Percentiles rank a stretch among this genome's conserved stretches.
phyloP scores from a whole-genome alignment of 306 rosid genomes.

The Arachis stenosperma region DNA sequence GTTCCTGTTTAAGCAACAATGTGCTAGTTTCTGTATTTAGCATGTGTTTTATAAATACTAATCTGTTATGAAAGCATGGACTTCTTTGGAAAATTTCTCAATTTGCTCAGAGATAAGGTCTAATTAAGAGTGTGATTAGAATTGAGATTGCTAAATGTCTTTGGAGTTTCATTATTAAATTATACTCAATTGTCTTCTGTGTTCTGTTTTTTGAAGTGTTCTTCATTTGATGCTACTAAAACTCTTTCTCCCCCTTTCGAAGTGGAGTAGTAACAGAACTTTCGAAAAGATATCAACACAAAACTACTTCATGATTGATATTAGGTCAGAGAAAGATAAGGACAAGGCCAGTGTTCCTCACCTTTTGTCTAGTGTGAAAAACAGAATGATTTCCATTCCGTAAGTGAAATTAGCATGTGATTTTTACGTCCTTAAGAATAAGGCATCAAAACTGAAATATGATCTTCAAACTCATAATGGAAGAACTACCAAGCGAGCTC shows the following conservation, averaged over 20 bases:
- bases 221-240: no score
- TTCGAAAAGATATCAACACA: constrained; percentile 73
- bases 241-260: constrained; percentile 39
- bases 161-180: no score
- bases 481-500: constrained; percentile 85
- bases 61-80: no score
- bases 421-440: background rate
- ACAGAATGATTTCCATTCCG: constrained; percentile 78
- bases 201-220: no score
- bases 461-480: constrained; percentile 61
- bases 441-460: background rate
- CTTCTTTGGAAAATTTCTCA: no score
- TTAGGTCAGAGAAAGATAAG: constrained; percentile 89
- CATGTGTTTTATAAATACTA: no score
- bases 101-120: no score
- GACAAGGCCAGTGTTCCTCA: constrained; percentile 88
- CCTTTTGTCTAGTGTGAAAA: constrained; percentile 82
- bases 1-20: no score
- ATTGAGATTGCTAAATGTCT: background rate
- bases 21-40: no score
- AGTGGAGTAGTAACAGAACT: constrained; percentile 83
- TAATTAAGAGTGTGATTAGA: background rate
- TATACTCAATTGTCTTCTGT: no score
- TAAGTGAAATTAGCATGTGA: constrained; percentile 53
- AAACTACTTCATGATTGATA: constrained; percentile 67